These are phyloP conservation scores for Babesia bovis DNA, from an alignment of 169 alveolate species.

Conservation along the genomic window DNA sequence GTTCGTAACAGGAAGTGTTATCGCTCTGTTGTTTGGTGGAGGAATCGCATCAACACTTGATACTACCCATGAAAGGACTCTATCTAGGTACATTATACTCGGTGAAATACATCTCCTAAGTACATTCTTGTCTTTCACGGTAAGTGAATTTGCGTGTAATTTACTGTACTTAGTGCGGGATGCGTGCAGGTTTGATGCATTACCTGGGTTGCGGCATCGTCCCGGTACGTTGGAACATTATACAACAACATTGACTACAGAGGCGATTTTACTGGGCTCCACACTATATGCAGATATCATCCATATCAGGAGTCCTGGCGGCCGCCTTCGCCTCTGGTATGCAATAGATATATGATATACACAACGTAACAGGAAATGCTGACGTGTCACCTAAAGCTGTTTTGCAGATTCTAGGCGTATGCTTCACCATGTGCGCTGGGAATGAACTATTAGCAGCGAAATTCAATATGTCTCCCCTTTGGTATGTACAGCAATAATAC, in stretches of 20 bases:
- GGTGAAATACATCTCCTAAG: constrained; percentile 65
- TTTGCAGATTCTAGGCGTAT: constrained; percentile 15
- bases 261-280: constrained; percentile 64
- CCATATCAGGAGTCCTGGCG: constrained; percentile 57
- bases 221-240: constrained; percentile 23
- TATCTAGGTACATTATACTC: constrained; percentile 40
- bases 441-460: constrained; percentile 49
- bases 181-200: constrained; percentile 55
- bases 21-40: constrained; percentile 33
- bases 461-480: constrained; percentile 52
- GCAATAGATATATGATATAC: background rate
- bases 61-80: background rate
- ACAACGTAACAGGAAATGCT: constrained; percentile 34
- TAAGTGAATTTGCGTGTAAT: constrained; percentile 2
- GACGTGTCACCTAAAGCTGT: constrained; percentile 45
- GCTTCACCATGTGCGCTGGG: constrained; percentile 34
- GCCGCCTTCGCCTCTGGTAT: constrained; percentile 68
- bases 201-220: constrained; percentile 65
- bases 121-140: constrained; percentile 58
- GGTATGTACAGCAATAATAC: constrained; percentile 19
- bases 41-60: constrained; percentile 15
- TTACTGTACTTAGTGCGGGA: constrained; percentile 36
- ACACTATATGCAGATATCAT: constrained; percentile 56
- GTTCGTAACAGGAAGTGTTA: constrained; percentile 23
- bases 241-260: background rate